Evolutionary conservation across 2,329 filamentous ascomycete genomes (phyloP).

Genomic region (Colletotrichum incanum): DNA sequence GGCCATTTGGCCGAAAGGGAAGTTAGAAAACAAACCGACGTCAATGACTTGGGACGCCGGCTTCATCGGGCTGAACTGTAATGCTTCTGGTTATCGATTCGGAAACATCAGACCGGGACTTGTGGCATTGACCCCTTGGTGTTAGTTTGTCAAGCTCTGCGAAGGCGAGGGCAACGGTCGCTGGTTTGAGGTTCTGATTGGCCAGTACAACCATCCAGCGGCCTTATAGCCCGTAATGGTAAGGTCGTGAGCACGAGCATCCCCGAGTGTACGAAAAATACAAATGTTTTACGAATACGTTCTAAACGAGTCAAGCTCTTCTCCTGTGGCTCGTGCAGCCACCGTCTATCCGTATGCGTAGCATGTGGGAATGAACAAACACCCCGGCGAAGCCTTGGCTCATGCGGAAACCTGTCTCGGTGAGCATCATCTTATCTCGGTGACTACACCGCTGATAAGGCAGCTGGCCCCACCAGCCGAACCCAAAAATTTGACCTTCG

Average conservation of each 20-base stretch:
- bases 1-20: not conserved
- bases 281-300: not conserved
- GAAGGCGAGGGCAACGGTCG: not conserved
- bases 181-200: not conserved
- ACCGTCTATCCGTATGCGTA: not conserved
- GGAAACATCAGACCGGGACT: not conserved
- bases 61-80: too few species aligned
- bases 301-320: too few species aligned
- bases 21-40: not conserved
- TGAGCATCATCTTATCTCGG: not conserved
- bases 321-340: not conserved
- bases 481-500: conserved; percentile 40
- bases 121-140: not conserved
- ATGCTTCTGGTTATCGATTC: not conserved
- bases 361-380: not conserved
- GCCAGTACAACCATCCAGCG: not conserved
- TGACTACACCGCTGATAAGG: conserved; percentile 19
- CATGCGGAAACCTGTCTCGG: not conserved
- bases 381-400: not conserved
- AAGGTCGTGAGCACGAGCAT: not conserved
- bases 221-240: not conserved
- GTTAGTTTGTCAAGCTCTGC: not conserved
- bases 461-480: conserved; percentile 16
- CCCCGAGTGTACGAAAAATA: not conserved
- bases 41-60: not conserved